Evolutionary conservation across 495 filamentous ascomycete species (phyloP), one percentile per base, ranked within the genome.

Genomic region (Hypoxylon crocopeplum): DNA sequence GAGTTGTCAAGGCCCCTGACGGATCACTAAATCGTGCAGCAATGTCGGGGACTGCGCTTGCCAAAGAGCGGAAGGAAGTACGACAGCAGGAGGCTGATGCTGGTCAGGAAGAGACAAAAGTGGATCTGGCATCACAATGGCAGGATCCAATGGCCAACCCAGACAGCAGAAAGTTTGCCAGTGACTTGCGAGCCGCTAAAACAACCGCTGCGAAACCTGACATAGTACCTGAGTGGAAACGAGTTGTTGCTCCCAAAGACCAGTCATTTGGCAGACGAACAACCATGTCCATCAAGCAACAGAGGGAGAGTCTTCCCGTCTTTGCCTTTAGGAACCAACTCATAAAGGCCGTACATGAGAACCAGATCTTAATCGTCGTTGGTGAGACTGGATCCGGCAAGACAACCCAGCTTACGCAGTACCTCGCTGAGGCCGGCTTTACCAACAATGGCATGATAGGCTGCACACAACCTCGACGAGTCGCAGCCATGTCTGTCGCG

Each of bases 321-420:
- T 99, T 77, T 73, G 93, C 90, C 58, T 96, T 98, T 71, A 84
- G 93, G 51, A 88, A 88, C 33, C 88, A 93, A 64, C 80, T 99
- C 15, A 85, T 98, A 38, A 87, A 96, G 64, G 94, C 94, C 20
- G 89, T 99, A 6, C 76, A 77, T 17, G 86, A 90, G 22, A 93
- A 99, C 71, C 95, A 97, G 64, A 77, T 98, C 33, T 69, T 99
- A 58, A 95, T 99, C 73, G 94, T 98, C 1, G 93, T 98, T 51
- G 94, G 95, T 55, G 94, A 98, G 69, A 99, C 95, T 57, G 95
- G 95, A 19, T 96, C 91, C 3, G 95, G 95, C 52, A 99, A 99
- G 70, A 99, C 94, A 1, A 99, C 94, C 0, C 94, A 99, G 70
- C 65, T 99, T 22, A 96, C 94, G 0, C 94, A 99, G 64, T 99